Base-by-base conservation (phyloP, 2,329 filamentous ascomycete genomes). In the Ophiocordyceps polyrhachis-furcata region DNA sequence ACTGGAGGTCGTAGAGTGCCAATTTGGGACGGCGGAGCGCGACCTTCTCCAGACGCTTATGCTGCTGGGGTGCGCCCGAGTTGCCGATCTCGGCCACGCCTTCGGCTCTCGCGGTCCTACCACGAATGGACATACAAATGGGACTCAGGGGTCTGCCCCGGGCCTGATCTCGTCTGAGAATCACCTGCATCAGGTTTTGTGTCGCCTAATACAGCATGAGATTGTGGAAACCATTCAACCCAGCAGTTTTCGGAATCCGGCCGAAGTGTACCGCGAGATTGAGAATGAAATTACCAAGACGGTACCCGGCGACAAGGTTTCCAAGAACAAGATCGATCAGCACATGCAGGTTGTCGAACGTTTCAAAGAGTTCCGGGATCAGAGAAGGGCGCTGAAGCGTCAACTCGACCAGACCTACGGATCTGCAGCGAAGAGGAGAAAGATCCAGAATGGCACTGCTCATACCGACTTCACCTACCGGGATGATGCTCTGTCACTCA, bases 11-110 rank as follows among this genome's bases (percentile, higher is more conserved):
- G 73, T 91, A 40, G 78, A 86, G 51, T 72, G 71, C 31, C 75
- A 81, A 52, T 81, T 86, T 57, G 89, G 88, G 17, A 65, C 70
- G n/a, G 72, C 78, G 49, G 86, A 86, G 28, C 76, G 78, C 46
- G 76, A 79, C 49, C 69, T 95, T 37, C 72, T 91, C 47, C 77
- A 83, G 52, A 81, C 80, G 28, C 65, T 95, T 40, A 65, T 93
- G 48, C 70, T 80, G 45, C 70, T 88, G 17, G 89, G 89, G 1
- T 83, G 91, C 62, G 81, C 81, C 28, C 78, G 75, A 56, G 69
- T 88, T 31, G 72, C 70, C 40, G 80, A 87, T 52, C 67, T 89
- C 40, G 69, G 70, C n/a, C 73, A 79, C 35, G 75, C 78, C 17
- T 83, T 80, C 53, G 56, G 56, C 23, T 58, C 62, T 5, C 58